phyloP scores from a whole-genome alignment of 2,329 filamentous ascomycete species.

The Alternaria ventricosa region DNA sequence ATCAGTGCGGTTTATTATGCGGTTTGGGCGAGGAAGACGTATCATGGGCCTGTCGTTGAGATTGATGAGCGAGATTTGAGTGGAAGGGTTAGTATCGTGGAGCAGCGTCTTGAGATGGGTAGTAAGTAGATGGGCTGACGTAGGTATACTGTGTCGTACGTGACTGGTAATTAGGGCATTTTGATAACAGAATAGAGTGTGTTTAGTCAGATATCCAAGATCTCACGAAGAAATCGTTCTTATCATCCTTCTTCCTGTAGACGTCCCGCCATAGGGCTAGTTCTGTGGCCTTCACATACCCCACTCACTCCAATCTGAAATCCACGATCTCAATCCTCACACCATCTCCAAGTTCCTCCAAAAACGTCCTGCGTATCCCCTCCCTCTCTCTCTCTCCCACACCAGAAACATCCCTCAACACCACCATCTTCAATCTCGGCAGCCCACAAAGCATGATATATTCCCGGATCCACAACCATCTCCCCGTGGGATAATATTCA shows the following conservation, averaged over 20 bases:
- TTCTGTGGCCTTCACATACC: not conserved
- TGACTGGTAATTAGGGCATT: not conserved
- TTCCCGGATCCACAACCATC: not conserved
- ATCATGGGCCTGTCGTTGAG: constrained; percentile 37
- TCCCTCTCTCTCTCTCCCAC: not conserved
- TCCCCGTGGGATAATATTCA: not conserved
- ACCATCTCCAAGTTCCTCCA: not conserved
- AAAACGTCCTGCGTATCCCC: not conserved
- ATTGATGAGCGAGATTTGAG: not conserved
- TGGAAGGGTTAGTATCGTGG: not conserved
- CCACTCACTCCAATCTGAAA: not conserved
- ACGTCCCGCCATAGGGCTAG: not conserved
- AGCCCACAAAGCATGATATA: not conserved
- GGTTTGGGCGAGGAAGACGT: constrained; percentile 31
- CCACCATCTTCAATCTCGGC: not conserved
- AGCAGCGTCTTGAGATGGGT: not conserved
- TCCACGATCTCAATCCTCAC: not conserved
- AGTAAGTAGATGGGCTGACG: not conserved
- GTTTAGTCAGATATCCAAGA: not conserved
- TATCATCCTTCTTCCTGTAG: not conserved
- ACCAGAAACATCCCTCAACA: not conserved
- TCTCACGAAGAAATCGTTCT: not conserved
- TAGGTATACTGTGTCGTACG: accelerated
- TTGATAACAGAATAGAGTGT: accelerated
- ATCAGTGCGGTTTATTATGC: constrained; percentile 32